A percentile compares a stretch with the other conserved stretches of the same genome.
Conservation (phyloP, 495 filamentous ascomycete species). For the Neurospora sp. region DNA sequence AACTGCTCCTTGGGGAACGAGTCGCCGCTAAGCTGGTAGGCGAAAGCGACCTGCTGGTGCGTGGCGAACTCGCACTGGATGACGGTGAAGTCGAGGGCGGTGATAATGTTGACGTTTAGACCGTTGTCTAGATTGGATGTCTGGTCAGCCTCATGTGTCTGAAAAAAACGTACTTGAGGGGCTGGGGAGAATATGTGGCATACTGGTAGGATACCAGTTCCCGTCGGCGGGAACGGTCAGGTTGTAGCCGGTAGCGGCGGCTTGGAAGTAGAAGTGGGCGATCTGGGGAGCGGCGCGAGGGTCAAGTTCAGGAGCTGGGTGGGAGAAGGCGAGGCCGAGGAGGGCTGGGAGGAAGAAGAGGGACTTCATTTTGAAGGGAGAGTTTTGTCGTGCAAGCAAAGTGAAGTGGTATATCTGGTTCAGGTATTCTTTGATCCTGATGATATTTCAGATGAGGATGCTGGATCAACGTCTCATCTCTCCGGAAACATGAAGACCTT, state of each 20-base stretch:
- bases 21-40: slow-evolving; percentile 10
- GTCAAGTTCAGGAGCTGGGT: slow-evolving; percentile 10
- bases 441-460: background rate
- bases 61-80: slow-evolving; percentile 17
- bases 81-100: slow-evolving; percentile 19
- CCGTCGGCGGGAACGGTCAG: slow-evolving; percentile 22
- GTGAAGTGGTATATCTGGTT: background rate
- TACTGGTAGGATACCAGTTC: slow-evolving; percentile 14
- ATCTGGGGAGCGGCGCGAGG: slow-evolving; percentile 13
- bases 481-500: background rate
- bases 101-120: slow-evolving; percentile 19
- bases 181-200: background rate
- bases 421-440: background rate
- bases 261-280: slow-evolving; percentile 21
- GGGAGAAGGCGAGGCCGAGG: slow-evolving; percentile 4
- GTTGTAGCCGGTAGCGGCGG: slow-evolving; percentile 16
- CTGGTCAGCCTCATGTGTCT: background rate
- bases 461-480: background rate
- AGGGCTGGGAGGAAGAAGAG: slow-evolving; percentile 1
- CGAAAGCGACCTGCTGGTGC: slow-evolving; percentile 7
- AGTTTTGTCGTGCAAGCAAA: background rate
- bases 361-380: slow-evolving; percentile 8
- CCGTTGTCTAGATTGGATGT: slow-evolving; percentile 12
- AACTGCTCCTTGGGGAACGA: slow-evolving; percentile 13
- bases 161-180: background rate